Evolutionary conservation across 148 eudicot species (phyloP).

Genomic region (Simmondsia chinensis): DNA sequence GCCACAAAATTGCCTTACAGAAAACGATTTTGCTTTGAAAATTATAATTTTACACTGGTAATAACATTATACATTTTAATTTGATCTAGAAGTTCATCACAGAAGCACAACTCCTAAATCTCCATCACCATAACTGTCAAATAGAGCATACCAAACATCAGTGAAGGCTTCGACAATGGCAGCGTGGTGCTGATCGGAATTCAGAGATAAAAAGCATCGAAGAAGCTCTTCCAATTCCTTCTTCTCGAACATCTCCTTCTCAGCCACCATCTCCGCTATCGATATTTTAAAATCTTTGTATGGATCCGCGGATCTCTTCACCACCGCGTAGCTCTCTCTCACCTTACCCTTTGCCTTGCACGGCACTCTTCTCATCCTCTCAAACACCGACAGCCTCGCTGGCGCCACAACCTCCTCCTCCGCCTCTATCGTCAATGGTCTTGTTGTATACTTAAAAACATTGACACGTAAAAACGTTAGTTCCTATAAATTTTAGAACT

Average conservation of each 20-base stretch:
- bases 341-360: slow-evolving; percentile 63
- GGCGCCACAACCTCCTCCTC: slow-evolving; percentile 22
- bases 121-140: too few species aligned
- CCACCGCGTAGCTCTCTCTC: slow-evolving; percentile 75
- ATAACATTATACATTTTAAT: too few species aligned
- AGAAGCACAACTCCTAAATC: too few species aligned
- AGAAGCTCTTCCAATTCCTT: slow-evolving; percentile 58
- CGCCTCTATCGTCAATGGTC: slow-evolving; percentile 5
- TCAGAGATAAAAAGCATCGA: slow-evolving; percentile 57
- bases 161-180: slow-evolving; percentile 60
- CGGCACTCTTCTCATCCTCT: slow-evolving; percentile 52
- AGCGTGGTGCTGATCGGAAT: slow-evolving; percentile 43
- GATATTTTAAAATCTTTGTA: slow-evolving; percentile 67
- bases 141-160: slow-evolving; percentile 57
- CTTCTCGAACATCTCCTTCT: slow-evolving; percentile 66
- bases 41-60: too few species aligned
- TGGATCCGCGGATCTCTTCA: slow-evolving; percentile 67
- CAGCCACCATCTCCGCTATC: slow-evolving; percentile 89
- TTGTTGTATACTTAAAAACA: not conserved
- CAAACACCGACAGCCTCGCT: slow-evolving; percentile 76
- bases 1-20: too few species aligned
- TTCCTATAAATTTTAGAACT: not conserved
- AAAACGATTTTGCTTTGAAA: too few species aligned
- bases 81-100: too few species aligned
- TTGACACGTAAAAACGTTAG: too few species aligned